Conservation (phyloP, 2,329 filamentous ascomycete genomes). For the Tolypocladium tundrense region DNA sequence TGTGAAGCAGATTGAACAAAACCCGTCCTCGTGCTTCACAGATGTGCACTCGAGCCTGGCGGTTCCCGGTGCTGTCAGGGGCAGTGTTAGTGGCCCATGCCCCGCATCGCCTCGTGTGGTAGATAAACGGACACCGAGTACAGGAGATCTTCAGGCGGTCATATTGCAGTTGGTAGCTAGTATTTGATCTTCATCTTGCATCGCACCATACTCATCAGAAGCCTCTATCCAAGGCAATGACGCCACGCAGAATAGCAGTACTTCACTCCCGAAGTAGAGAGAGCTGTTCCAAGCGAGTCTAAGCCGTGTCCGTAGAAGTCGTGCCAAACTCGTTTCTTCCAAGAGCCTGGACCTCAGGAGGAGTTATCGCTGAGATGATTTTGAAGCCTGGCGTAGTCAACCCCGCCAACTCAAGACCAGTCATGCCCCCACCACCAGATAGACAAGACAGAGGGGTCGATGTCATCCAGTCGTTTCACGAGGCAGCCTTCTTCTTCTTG, state of each 20-base stretch:
- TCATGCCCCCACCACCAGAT: not conserved
- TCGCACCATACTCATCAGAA: not conserved
- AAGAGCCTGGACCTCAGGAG: not conserved
- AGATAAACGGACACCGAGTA: not conserved
- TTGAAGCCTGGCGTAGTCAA: not conserved
- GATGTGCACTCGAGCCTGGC: constrained; percentile 40
- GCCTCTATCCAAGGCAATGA: not conserved
- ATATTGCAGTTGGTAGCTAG: not conserved
- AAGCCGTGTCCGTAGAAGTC: not conserved
- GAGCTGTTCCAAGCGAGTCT: not conserved
- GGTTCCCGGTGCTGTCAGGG: constrained; percentile 39
- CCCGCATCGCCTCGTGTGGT: not conserved
- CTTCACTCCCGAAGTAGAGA: not conserved
- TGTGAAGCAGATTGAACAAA: constrained; percentile 37
- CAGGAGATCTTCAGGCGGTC: not conserved
- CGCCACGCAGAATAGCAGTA: no score
- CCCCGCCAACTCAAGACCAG: not conserved
- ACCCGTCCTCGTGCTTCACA: constrained; percentile 40
- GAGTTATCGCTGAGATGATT: not conserved
- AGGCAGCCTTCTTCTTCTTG: constrained; percentile 52
- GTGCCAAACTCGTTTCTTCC: not conserved
- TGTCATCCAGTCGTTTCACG: constrained; percentile 2
- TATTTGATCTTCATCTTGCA: not conserved
- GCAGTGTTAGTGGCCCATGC: not conserved
- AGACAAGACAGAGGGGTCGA: not conserved